Percentiles rank a stretch among this genome's conserved stretches.
phyloP scores from a whole-genome alignment of 257 asterid species.

The Leptodermis oblonga region DNA sequence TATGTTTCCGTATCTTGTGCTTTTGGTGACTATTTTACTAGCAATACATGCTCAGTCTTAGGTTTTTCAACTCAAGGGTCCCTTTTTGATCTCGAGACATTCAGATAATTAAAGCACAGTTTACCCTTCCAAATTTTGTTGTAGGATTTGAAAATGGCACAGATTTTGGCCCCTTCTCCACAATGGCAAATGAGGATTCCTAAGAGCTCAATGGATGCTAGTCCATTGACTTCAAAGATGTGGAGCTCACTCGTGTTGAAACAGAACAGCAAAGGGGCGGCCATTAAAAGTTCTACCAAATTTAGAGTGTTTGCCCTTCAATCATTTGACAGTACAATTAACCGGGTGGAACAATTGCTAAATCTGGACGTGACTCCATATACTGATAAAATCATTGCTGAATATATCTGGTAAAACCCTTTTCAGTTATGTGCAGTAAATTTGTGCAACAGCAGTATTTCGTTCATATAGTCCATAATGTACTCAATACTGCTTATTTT shows the following conservation, averaged over 20 bases:
- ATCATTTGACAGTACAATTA: constrained; percentile 59
- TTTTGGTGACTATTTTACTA: not conserved
- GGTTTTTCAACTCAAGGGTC: not conserved
- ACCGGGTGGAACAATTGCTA: constrained; percentile 82
- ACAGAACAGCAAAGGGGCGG: constrained; percentile 53
- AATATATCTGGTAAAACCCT: constrained; percentile 68
- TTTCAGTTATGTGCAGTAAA: not conserved
- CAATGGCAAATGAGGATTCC: constrained; percentile 91
- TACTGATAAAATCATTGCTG: constrained; percentile 88
- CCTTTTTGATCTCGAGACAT: not conserved
- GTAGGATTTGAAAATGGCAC: constrained; percentile 65
- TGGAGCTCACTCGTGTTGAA: constrained; percentile 69
- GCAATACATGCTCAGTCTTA: not conserved
- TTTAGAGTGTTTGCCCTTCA: constrained; percentile 61
- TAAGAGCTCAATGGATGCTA: constrained; percentile 49
- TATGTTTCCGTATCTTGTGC: not conserved
- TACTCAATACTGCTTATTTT: not conserved
- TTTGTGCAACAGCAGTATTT: not conserved
- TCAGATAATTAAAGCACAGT: not conserved
- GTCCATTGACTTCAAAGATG: constrained; percentile 59
- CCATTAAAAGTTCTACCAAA: constrained; percentile 50
- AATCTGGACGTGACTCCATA: constrained; percentile 79
- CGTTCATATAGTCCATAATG: not conserved
- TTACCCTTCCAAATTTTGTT: constrained; percentile 17
- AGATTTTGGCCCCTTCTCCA: constrained; percentile 86